phyloP scores from a whole-genome alignment of 129 eudicot species.

The Heracleum sosnowskyi region DNA sequence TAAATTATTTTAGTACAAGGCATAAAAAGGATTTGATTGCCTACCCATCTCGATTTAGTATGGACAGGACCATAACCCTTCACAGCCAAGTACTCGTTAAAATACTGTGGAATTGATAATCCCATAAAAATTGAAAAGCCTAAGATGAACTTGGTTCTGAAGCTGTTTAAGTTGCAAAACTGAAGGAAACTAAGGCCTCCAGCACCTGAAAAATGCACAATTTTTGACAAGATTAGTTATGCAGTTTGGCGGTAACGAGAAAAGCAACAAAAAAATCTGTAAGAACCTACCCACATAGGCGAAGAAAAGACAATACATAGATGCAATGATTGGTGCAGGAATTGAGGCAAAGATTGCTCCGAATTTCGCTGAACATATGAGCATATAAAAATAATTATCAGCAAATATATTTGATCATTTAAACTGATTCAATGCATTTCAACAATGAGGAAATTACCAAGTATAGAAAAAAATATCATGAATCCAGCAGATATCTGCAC shows the following conservation, averaged over 20 bases:
- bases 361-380: constrained; percentile 57
- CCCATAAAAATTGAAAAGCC: constrained; percentile 95
- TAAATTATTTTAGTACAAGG: background rate
- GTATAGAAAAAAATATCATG: constrained; percentile 94
- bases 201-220: constrained; percentile 43
- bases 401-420: background rate
- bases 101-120: constrained; percentile 84
- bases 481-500: constrained; percentile 94
- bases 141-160: constrained; percentile 79
- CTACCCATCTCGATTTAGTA: constrained; percentile 90
- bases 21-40: background rate
- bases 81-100: constrained; percentile 68
- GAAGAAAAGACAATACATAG: constrained; percentile 76
- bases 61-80: constrained; percentile 75
- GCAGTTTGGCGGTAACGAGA: background rate
- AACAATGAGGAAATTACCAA: constrained; percentile 34
- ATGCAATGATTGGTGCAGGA: constrained; percentile 93
- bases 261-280: background rate
- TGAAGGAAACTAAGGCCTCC: constrained; percentile 88
- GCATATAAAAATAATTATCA: background rate
- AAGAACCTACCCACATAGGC: constrained; percentile 84
- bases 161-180: constrained; percentile 89
- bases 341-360: constrained; percentile 96
- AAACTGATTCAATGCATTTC: background rate
- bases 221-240: background rate